These are phyloP conservation scores for Crepidotus variabilis DNA, from an alignment of 768 basidiomycete species.

Conservation along the genomic window DNA sequence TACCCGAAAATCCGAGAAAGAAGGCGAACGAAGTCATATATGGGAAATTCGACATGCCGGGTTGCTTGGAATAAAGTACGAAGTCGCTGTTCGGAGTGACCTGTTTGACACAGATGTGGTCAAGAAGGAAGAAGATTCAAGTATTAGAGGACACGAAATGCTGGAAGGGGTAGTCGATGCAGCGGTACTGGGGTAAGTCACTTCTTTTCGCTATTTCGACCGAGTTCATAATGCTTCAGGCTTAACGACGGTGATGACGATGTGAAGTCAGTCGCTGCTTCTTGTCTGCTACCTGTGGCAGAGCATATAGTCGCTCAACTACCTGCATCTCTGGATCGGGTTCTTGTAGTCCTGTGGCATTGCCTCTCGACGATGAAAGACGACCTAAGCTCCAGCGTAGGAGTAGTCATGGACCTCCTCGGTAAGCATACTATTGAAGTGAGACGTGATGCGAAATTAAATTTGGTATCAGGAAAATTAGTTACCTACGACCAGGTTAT, in stretches of 20 bases:
- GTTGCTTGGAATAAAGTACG: conserved; percentile 93
- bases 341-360: conserved; percentile 85
- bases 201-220: background rate
- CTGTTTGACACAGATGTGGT: conserved; percentile 51
- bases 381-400: conserved; percentile 93
- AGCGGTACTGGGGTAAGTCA: conserved; percentile 80
- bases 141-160: conserved; percentile 49
- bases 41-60: conserved; percentile 99
- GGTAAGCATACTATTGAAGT: conserved; percentile 42
- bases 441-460: background rate
- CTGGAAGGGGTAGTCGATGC: conserved; percentile 85
- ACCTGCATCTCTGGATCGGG: conserved; percentile 63
- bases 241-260: conserved; percentile 92
- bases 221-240: conserved; percentile 33
- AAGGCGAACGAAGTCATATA: conserved; percentile 55
- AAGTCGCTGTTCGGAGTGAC: conserved; percentile 90
- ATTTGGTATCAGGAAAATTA: conserved; percentile 57
- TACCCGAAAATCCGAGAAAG: conserved; percentile 23
- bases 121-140: conserved; percentile 31
- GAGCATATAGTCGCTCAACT: conserved; percentile 73
- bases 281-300: conserved; percentile 87
- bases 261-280: conserved; percentile 92
- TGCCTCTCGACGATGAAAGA: conserved; percentile 93
- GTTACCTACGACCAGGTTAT: conserved; percentile 80
- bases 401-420: conserved; percentile 96